A percentile compares a stretch with the other conserved stretches of the same genome.
Evolutionary conservation across 2,329 filamentous ascomycete genomes (phyloP).

Genomic region (Setomelanomma holmii): DNA sequence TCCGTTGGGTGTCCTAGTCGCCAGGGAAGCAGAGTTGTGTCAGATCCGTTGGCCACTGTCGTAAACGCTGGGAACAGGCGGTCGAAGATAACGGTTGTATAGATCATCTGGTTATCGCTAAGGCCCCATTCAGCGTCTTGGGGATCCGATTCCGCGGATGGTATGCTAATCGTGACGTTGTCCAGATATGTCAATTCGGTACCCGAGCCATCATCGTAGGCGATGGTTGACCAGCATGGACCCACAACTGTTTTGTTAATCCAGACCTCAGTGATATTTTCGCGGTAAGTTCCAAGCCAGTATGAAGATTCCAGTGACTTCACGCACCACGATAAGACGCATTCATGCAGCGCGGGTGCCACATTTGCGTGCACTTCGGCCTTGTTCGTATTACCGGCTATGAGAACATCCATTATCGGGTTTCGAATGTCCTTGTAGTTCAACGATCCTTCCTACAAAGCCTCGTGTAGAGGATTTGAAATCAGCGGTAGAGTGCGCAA

Average conservation of each 20-base stretch:
- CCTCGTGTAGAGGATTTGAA: neutral
- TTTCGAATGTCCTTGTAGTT: slow-evolving; percentile 17
- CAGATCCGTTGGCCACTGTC: neutral
- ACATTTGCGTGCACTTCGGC: slow-evolving; percentile 9
- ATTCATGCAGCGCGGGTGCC: slow-evolving; percentile 22
- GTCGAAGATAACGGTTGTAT: slow-evolving; percentile 2
- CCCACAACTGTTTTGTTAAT: neutral
- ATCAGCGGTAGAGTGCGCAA: slow-evolving; percentile 16
- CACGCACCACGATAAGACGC: slow-evolving; percentile 30
- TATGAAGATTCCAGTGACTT: slow-evolving; percentile 30
- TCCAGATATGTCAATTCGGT: too few relatives aligned
- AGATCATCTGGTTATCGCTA: slow-evolving; percentile 1
- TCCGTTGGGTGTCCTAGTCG: neutral
- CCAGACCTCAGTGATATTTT: slow-evolving; percentile 8
- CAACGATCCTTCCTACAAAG: slow-evolving; percentile 20
- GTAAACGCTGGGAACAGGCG: slow-evolving; percentile 14
- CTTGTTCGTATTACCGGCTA: slow-evolving; percentile 10
- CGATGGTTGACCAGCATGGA: neutral
- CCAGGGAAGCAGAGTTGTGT: slow-evolving; percentile 1
- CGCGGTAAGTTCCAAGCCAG: slow-evolving; percentile 13
- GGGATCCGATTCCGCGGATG: neutral
- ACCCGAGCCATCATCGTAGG: neutral
- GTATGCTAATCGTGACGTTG: too few relatives aligned
- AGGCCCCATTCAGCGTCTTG: slow-evolving; percentile 3
- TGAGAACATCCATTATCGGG: slow-evolving; percentile 13